Percentiles rank a stretch among this genome's conserved stretches.
phyloP scores from a whole-genome alignment of 2,329 filamentous ascomycete species.

The Graphilbum sp. region DNA sequence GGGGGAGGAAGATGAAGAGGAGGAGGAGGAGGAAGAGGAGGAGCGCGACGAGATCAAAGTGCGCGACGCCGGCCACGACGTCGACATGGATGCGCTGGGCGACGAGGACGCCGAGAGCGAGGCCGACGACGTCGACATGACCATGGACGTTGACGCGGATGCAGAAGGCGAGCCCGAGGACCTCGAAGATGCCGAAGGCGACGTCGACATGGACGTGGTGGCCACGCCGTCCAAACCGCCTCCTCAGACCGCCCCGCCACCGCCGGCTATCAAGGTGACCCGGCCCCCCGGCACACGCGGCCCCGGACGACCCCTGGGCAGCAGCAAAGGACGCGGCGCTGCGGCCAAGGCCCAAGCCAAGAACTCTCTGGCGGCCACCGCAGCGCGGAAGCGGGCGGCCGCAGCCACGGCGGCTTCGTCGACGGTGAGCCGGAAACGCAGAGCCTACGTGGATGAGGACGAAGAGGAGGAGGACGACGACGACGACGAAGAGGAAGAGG shows the following conservation, averaged over 20 bases:
- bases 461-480: constrained; percentile 23
- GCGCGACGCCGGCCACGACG: constrained; percentile 7
- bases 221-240: constrained; percentile 11
- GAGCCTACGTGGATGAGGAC: neutral
- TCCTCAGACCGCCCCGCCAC: no score
- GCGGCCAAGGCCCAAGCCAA: neutral
- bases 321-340: constrained; percentile 8
- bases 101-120: constrained; percentile 23
- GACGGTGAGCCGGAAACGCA: neutral
- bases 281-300: constrained; percentile 16
- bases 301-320: constrained; percentile 9
- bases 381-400: neutral
- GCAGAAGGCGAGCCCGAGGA: constrained; percentile 23
- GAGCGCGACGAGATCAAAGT: constrained; percentile 14
- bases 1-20: constrained; percentile 15
- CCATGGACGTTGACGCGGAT: constrained; percentile 28
- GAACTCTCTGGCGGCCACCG: neutral
- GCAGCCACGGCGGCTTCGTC: neutral
- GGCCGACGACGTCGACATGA: constrained; percentile 25
- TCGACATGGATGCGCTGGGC: constrained; percentile 24
- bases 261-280: constrained; percentile 33
- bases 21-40: constrained; percentile 16
- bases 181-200: constrained; percentile 28
- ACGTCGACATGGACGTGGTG: constrained; percentile 27
- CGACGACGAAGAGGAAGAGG: constrained; percentile 28